These are phyloP conservation scores for Didymella pinodella DNA, from an alignment of 2,329 filamentous ascomycete species.

Conservation along the genomic window DNA sequence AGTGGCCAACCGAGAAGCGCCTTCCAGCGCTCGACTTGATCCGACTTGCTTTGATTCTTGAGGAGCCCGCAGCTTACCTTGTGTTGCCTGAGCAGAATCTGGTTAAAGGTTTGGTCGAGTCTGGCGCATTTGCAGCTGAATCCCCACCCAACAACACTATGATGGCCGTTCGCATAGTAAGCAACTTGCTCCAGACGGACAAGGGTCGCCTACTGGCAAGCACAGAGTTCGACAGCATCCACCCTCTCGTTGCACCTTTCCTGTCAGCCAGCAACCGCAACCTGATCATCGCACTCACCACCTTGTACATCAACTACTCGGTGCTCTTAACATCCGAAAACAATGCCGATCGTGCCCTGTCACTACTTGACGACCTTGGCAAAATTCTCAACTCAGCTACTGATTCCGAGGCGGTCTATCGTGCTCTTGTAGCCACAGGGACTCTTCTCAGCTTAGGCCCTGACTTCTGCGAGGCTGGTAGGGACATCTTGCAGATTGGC, in stretches of 20 bases:
- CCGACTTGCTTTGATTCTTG: constrained; percentile 76
- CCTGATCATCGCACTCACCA: constrained; percentile 81
- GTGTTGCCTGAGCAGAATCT: constrained; percentile 65
- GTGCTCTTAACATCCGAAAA: constrained; percentile 69
- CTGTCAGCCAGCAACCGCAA: constrained; percentile 72
- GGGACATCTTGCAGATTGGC: constrained; percentile 64
- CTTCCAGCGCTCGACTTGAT: constrained; percentile 87
- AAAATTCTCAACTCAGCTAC: constrained; percentile 70
- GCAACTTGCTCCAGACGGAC: constrained; percentile 81
- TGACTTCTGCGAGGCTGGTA: constrained; percentile 65
- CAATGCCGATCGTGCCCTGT: constrained; percentile 59
- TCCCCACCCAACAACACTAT: constrained; percentile 82
- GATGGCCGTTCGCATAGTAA: constrained; percentile 81
- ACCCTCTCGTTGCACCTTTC: constrained; percentile 70
- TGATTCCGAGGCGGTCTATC: constrained; percentile 84
- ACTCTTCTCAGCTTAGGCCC: constrained; percentile 73
- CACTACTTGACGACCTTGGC: constrained; percentile 68
- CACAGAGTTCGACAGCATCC: constrained; percentile 65
- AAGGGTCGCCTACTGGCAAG: constrained; percentile 70
- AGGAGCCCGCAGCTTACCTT: constrained; percentile 68
- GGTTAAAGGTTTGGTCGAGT: constrained; percentile 66
- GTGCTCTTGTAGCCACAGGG: constrained; percentile 81
- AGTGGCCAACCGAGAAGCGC: constrained; percentile 82
- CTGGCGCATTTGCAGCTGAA: constrained; percentile 64
- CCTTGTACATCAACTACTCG: constrained; percentile 83